These are phyloP conservation scores for Phytophthora sp. DNA, from an alignment of 352 stramenopile species.

Conservation along the genomic window DNA sequence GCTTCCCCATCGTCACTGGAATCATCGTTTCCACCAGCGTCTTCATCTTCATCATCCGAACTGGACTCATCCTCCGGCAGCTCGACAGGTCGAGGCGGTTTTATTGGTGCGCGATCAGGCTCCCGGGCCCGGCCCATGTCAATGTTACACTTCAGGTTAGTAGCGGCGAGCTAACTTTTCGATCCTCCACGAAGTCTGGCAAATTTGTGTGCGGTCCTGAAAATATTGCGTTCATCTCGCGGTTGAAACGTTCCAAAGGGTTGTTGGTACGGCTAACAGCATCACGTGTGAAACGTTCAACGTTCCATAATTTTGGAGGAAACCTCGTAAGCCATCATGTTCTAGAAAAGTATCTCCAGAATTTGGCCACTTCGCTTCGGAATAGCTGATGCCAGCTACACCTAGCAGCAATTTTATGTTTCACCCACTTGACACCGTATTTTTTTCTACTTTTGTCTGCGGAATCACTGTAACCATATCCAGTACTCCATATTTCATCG, in stretches of 20 bases:
- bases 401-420: neutral
- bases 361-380: neutral
- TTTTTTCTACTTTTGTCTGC: constrained; percentile 1
- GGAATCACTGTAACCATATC: constrained; percentile 19
- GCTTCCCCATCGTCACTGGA: no score
- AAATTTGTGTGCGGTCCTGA: constrained; percentile 16
- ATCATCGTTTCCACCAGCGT: no score
- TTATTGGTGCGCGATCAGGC: no score
- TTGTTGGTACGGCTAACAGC: constrained; percentile 23
- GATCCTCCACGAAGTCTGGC: constrained; percentile 19
- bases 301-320: constrained; percentile 8
- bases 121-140: no score
- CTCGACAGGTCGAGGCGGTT: no score
- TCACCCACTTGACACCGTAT: constrained; percentile 12
- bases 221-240: constrained; percentile 13
- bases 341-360: constrained; percentile 2
- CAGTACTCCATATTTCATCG: constrained; percentile 15
- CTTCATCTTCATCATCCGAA: no score
- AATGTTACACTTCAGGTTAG: no score
- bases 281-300: neutral
- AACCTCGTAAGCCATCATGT: constrained; percentile 6
- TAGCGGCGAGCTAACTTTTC: constrained; percentile 10
- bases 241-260: constrained; percentile 31
- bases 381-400: constrained; percentile 2
- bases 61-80: no score